These are phyloP conservation scores for Larix sibirica DNA, from an alignment of 83 land plant species.

Conservation along the genomic window DNA sequence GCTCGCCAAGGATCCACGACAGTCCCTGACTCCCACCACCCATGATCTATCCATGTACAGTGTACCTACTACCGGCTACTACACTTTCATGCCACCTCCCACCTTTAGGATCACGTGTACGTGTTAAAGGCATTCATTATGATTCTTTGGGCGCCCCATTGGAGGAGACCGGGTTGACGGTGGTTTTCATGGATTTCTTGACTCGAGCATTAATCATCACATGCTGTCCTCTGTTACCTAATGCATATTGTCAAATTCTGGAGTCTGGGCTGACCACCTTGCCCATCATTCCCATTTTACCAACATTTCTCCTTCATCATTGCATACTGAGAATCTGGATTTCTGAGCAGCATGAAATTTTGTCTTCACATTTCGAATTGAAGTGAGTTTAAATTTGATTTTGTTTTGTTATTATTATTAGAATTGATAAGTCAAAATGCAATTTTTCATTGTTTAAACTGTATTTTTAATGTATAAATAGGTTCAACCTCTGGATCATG, in stretches of 20 bases:
- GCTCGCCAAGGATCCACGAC: not conserved
- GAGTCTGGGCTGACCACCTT: not conserved
- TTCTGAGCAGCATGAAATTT: too few species aligned
- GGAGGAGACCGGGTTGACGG: slow-evolving; percentile 4
- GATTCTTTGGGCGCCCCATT: not conserved
- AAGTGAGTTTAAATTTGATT: too few species aligned
- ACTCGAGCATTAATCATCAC: not conserved
- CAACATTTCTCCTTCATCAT: not conserved
- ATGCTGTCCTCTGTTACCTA: not conserved
- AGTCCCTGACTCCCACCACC: slow-evolving; percentile 10
- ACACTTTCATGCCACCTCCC: too few species aligned
- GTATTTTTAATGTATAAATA: too few species aligned
- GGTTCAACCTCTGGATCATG: too few species aligned
- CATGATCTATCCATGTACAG: not conserved
- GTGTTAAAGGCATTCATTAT: slow-evolving; percentile 3
- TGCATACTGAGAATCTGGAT: not conserved
- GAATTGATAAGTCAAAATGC: too few species aligned
- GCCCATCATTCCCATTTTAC: too few species aligned
- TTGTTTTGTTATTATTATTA: too few species aligned
- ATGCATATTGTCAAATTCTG: not conserved
- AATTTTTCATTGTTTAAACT: too few species aligned
- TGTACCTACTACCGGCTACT: not conserved
- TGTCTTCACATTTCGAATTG: too few species aligned
- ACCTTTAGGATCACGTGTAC: slow-evolving; percentile 10
- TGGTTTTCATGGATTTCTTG: not conserved